These are phyloP conservation scores for Coccomyxa sp. DNA, from an alignment of 139 green algal species.

Conservation along the genomic window DNA sequence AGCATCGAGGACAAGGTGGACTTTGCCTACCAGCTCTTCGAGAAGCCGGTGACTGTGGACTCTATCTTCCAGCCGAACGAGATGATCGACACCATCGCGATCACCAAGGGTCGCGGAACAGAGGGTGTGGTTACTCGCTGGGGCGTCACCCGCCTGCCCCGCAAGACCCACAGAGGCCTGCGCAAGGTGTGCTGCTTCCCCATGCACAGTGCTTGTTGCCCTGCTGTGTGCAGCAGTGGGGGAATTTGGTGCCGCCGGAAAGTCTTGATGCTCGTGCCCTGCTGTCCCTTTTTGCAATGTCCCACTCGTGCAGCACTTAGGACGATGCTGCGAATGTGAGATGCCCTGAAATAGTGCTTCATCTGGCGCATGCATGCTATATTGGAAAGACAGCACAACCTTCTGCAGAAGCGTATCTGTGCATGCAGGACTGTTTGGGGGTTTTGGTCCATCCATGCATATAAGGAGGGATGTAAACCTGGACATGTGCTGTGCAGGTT, in stretches of 20 bases:
- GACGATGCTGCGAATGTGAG: too few relatives aligned
- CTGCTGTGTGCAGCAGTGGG: neutral
- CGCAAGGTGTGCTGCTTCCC: conserved; percentile 75
- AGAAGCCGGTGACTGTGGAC: conserved; percentile 89
- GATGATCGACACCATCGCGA: conserved; percentile 99
- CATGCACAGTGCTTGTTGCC: neutral
- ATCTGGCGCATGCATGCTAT: too few relatives aligned
- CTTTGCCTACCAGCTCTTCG: conserved; percentile 89
- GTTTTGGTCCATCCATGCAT: too few relatives aligned
- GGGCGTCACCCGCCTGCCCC: conserved; percentile 96
- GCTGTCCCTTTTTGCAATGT: too few relatives aligned
- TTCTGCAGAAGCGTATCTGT: too few relatives aligned
- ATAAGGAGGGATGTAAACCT: too few relatives aligned
- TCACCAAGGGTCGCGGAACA: conserved; percentile 92
- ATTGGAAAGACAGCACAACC: too few relatives aligned
- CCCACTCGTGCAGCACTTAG: too few relatives aligned
- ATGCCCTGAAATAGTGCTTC: too few relatives aligned
- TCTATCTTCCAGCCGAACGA: conserved; percentile 87
- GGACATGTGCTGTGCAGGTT: conserved; percentile 33
- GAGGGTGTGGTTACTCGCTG: conserved; percentile 97
- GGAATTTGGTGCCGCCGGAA: too few relatives aligned
- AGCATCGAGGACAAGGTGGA: conserved; percentile 91
- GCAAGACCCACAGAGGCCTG: conserved; percentile 99
- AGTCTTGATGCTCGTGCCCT: too few relatives aligned
- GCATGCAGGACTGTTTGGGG: too few relatives aligned